These are phyloP conservation scores for Novakomyces olei DNA, from an alignment of 805 yeast genomes.

Conservation along the genomic window DNA sequence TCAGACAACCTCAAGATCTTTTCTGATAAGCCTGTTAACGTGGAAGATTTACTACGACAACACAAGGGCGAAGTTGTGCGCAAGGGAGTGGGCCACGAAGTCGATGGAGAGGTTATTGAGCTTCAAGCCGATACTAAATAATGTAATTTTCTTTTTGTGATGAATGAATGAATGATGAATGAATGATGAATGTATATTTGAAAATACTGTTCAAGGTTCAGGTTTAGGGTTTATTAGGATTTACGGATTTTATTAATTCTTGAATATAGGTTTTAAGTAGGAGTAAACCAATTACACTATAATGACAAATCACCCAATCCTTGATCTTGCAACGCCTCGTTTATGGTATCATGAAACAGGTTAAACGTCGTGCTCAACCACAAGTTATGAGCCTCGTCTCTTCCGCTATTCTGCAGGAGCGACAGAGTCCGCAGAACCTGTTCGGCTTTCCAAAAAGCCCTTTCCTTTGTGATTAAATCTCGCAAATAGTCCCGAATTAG, in stretches of 20 bases:
- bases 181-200: neutral
- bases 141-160: neutral
- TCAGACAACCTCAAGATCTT: conserved; percentile 8
- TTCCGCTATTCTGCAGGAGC: too few species aligned
- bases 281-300: too few species aligned
- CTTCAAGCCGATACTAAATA: neutral
- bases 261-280: neutral
- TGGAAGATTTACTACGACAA: conserved; percentile 4
- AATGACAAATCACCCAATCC: too few species aligned
- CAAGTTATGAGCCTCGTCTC: too few species aligned
- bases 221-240: neutral
- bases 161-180: neutral
- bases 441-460: too few species aligned
- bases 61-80: conserved; percentile 1
- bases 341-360: too few species aligned
- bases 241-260: neutral
- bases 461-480: too few species aligned
- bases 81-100: neutral
- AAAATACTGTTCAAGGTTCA: neutral
- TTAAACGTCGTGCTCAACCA: too few species aligned
- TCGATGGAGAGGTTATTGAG: neutral
- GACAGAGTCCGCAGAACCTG: too few species aligned
- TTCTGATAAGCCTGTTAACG: conserved; percentile 1
- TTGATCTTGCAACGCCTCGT: too few species aligned
- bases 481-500: too few species aligned